phyloP scores from a whole-genome alignment of 768 basidiomycete genomes.

The Serendipita vermifera region DNA sequence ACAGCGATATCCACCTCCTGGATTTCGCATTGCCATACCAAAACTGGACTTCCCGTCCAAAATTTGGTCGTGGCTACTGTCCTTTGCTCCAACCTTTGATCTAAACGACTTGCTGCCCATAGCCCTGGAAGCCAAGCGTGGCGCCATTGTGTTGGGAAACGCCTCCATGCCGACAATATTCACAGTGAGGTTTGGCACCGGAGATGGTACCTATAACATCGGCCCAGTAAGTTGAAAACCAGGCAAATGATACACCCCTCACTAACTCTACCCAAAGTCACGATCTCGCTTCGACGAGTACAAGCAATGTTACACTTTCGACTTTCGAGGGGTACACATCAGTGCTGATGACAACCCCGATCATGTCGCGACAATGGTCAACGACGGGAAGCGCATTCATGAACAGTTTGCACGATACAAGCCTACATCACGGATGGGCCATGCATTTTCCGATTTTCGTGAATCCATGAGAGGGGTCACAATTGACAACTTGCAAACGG shows the following conservation, averaged over 20 bases:
- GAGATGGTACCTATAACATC: conserved; percentile 67
- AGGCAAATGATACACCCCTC: neutral
- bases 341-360: conserved; percentile 63
- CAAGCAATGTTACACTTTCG: conserved; percentile 64
- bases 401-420: conserved; percentile 35
- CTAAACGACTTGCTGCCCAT: conserved; percentile 78
- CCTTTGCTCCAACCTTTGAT: conserved; percentile 57
- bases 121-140: conserved; percentile 63
- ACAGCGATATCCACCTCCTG: neutral
- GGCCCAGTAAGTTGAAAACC: conserved; percentile 43
- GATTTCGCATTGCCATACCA: neutral
- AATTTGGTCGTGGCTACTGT: conserved; percentile 33
- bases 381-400: conserved; percentile 50
- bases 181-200: conserved; percentile 66
- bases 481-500: neutral
- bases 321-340: conserved; percentile 50
- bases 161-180: conserved; percentile 70
- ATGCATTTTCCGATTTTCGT: neutral
- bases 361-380: conserved; percentile 53
- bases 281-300: conserved; percentile 71
- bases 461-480: neutral
- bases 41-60: neutral
- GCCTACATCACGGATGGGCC: neutral
- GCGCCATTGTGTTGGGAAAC: conserved; percentile 77
- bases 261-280: conserved; percentile 34